Percentiles rank a stretch among this genome's conserved stretches.
Conservation (phyloP, 495 filamentous ascomycete species). For the Hypomontagnella monticulosa region DNA sequence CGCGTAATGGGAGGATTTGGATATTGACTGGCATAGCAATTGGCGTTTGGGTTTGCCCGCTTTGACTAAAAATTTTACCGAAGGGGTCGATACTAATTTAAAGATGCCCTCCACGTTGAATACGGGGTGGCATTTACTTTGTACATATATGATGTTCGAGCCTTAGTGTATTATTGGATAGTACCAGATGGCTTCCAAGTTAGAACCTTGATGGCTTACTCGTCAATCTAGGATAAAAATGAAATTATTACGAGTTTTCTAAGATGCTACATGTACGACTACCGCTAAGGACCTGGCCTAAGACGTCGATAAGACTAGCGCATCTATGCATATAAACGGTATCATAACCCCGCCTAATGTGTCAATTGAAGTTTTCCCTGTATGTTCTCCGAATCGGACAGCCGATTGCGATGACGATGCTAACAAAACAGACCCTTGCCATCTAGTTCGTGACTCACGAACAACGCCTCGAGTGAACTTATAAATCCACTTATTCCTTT, state of each 20-base stretch:
- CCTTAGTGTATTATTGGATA: conserved; percentile 6
- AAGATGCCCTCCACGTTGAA: not conserved
- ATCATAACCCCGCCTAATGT: conserved; percentile 16
- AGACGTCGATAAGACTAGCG: not conserved
- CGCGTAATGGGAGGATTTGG: conserved; percentile 18
- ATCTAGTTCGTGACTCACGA: conserved; percentile 16
- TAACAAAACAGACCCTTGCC: conserved; percentile 12
- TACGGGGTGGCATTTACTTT: not conserved
- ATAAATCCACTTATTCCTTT: conserved; percentile 3
- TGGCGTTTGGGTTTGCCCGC: conserved; percentile 29
- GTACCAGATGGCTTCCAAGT: not conserved
- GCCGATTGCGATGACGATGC: conserved; percentile 20
- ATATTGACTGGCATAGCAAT: conserved; percentile 23
- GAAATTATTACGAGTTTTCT: too few species aligned
- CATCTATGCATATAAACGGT: conserved; percentile 21
- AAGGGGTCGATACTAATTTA: conserved; percentile 2
- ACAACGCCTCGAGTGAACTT: not conserved
- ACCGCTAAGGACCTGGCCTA: not conserved
- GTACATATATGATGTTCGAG: conserved; percentile 7
- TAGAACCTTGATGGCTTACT: not conserved
- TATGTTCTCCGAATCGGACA: conserved; percentile 43
- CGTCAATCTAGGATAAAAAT: not conserved
- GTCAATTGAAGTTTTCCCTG: conserved; percentile 37
- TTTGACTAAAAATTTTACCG: not conserved
- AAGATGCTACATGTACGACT: too few species aligned